Base-by-base conservation (phyloP, 2,329 filamentous ascomycete species). In the Biscogniauxia marginata region DNA sequence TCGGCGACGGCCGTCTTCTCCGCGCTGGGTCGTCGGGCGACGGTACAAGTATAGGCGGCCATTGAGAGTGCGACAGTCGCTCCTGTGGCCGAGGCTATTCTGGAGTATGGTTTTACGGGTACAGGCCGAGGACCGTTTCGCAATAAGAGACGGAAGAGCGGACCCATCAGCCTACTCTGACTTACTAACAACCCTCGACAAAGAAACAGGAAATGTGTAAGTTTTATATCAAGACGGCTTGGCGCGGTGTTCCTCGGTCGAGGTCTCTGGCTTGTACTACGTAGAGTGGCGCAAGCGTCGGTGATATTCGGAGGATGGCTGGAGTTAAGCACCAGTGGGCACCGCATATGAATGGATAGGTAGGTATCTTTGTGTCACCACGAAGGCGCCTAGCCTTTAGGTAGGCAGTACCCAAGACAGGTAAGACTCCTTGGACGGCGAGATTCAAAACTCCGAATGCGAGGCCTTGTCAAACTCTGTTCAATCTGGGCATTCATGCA, bases 1-100 rank as follows among this genome's bases (percentile, higher is more conserved):
- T 68, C 63, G 23, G 77, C 78, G 24, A 78, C 75, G 2, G 77
- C 72, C 7, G 78, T 75, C 22, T 73, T 55, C 24, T 48, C 65
- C 46, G 70, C 63, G 34, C 68, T 65, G 20, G 72, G 65, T 43
- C 69, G 70, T 18, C 57, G 57, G 11, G 59, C 58, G 34, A 70
- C 66, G 19, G 54, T 64, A 54, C 65, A 63, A n/a, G 59, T 55
- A 56, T 69, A 69, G 2, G 61, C 60, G 0, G 59, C 60, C 63
- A 68, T 60, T 4, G 60, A 60, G 55, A 65, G 59, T 4, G 62
- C 60, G 19, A 56, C 59, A 3, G 63, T 54, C 30, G 62, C 57
- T 11, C 62, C 58, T 8, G 60, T 53, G 5, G 60, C 52, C 13
- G 61, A 65, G 16, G 66, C 64, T n/a, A 54, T 57, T 54, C 50